A percentile compares a stretch with the other conserved stretches of the same genome.
These are phyloP conservation scores for Warburgia ugandensis DNA, from an alignment of 164 flowering plant genomes.

Conservation along the genomic window DNA sequence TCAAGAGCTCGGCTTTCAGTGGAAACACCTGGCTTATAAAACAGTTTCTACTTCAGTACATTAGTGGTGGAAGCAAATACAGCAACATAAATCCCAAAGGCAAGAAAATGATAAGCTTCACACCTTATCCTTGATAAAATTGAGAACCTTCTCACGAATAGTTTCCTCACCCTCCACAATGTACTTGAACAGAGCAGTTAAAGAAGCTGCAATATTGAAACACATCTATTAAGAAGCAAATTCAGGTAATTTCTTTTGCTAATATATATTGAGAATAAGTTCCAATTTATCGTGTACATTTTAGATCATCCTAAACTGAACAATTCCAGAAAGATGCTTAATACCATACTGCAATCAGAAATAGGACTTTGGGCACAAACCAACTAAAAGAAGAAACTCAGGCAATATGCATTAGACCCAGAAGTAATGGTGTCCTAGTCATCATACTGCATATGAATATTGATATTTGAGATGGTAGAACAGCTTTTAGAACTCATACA, in stretches of 20 bases:
- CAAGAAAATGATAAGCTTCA: slow-evolving; percentile 2
- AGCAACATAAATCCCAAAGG: neutral
- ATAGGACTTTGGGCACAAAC: neutral
- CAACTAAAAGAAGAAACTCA: neutral
- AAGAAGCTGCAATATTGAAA: slow-evolving; percentile 52
- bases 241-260: neutral
- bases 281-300: neutral
- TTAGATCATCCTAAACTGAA: neutral
- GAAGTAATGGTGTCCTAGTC: neutral
- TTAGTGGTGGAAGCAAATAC: slow-evolving; percentile 1
- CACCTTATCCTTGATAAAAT: slow-evolving; percentile 86
- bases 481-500: no score
- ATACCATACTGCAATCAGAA: neutral
- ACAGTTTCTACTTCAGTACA: slow-evolving; percentile 3
- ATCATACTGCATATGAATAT: neutral
- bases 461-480: no score
- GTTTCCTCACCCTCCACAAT: slow-evolving; percentile 62
- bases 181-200: slow-evolving; percentile 78
- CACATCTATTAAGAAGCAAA: neutral
- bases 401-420: neutral
- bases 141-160: slow-evolving; percentile 80
- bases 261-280: neutral
- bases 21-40: slow-evolving; percentile 70
- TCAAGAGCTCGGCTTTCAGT: slow-evolving; percentile 73
- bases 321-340: neutral